Percentiles rank a stretch among this genome's conserved stretches.
phyloP scores from a whole-genome alignment of 1,139 yeast genomes.

The Chernovozyma aurita region DNA sequence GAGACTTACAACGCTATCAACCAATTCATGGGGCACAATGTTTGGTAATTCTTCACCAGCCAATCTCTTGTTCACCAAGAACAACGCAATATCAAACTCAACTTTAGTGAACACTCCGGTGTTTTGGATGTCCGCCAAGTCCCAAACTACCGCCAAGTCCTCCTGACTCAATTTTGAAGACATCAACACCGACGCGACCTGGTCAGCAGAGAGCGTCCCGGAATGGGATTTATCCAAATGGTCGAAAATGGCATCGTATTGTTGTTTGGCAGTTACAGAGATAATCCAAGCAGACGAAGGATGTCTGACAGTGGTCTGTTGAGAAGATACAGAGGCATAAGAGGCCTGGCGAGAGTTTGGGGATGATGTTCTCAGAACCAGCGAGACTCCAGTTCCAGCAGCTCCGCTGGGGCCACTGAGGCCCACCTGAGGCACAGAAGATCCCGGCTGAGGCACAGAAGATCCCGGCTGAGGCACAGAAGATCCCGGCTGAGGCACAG shows the following conservation, averaged over 20 bases:
- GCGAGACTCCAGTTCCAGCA: background rate
- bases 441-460: too few species aligned
- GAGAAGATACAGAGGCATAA: constrained; percentile 46
- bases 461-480: background rate
- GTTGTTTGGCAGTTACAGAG: constrained; percentile 64
- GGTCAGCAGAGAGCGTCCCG: constrained; percentile 69
- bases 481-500: background rate
- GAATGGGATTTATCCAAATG: constrained; percentile 61
- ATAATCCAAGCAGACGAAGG: constrained; percentile 57
- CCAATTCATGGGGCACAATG: constrained; percentile 52
- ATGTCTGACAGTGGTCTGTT: constrained; percentile 39
- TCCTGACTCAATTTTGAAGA: constrained; percentile 85
- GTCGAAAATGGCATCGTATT: constrained; percentile 75
- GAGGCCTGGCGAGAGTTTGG: constrained; percentile 30
- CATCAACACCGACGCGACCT: constrained; percentile 85
- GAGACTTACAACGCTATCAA: constrained; percentile 17
- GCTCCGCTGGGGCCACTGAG: too few species aligned
- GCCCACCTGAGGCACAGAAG: too few species aligned
- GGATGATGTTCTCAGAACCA: too few species aligned
- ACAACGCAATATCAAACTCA: constrained; percentile 93
- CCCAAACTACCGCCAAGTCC: constrained; percentile 89
- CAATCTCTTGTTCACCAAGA: constrained; percentile 77
- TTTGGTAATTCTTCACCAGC: constrained; percentile 77
- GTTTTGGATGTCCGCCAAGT: constrained; percentile 84
- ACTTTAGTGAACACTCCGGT: constrained; percentile 74